Evolutionary conservation across 73 alveolate species (phyloP).

Genomic region (Breviolum minutum): DNA sequence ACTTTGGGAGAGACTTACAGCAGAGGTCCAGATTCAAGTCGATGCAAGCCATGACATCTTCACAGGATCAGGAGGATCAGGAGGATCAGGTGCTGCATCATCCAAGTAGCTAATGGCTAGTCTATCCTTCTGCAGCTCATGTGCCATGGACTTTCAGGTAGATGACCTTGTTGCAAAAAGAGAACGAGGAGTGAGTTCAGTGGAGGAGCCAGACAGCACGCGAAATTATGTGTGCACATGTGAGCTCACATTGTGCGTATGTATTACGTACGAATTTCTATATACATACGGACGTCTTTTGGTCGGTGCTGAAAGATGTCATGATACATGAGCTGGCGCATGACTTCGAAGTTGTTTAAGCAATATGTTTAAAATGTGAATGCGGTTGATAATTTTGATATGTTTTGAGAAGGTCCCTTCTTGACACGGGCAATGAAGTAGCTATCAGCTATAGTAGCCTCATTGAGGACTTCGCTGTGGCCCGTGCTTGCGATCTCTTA

Average conservation of each 20-base stretch:
- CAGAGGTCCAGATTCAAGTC: not conserved
- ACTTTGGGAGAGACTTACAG: not conserved
- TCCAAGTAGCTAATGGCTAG: not conserved
- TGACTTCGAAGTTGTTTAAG: no score
- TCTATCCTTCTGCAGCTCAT: not conserved
- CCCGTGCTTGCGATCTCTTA: not conserved
- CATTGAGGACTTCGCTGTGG: slow-evolving; percentile 28
- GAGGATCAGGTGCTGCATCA: not conserved
- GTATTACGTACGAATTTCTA: no score
- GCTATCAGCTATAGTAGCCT: not conserved
- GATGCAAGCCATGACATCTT: not conserved
- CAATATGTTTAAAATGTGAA: no score
- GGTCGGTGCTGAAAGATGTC: no score
- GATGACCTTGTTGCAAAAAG: not conserved
- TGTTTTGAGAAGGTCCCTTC: no score
- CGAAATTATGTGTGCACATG: no score
- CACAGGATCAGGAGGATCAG: not conserved
- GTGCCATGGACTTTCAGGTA: not conserved
- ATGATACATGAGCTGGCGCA: no score
- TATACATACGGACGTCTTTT: no score
- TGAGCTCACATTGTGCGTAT: no score
- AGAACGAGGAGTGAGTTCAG: not conserved
- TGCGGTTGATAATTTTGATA: no score
- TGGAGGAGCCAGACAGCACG: not conserved
- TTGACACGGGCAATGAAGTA: no score